Percentiles rank a stretch among this genome's conserved stretches.
phyloP scores from a whole-genome alignment of 371 early-diverging fungal species.

The Encephalitozoon hellem region DNA sequence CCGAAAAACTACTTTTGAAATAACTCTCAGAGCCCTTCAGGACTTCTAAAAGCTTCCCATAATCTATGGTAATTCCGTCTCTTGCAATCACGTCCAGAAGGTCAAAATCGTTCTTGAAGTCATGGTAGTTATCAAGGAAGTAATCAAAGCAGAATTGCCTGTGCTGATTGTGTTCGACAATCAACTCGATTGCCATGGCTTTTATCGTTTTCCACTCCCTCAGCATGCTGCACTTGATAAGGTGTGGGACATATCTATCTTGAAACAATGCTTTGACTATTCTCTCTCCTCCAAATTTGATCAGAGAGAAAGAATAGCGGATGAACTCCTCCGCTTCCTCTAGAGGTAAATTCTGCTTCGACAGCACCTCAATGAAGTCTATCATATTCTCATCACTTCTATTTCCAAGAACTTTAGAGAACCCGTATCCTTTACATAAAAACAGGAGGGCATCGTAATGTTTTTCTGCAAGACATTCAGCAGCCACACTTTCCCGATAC shows the following conservation, averaged over 20 bases:
- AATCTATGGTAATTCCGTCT: background rate
- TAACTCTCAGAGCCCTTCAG: background rate
- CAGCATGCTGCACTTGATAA: background rate
- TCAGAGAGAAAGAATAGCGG: background rate
- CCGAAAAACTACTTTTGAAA: background rate
- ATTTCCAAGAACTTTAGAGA: background rate
- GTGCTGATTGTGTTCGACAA: background rate
- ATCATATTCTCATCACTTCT: background rate
- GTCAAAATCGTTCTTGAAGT: conserved; percentile 11
- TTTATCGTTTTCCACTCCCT: background rate
- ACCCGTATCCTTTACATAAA: background rate
- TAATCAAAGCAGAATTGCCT: conserved; percentile 9
- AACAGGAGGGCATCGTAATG: background rate
- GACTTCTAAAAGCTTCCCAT: background rate
- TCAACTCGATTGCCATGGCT: background rate
- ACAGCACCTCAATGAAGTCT: background rate
- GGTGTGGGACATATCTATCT: background rate
- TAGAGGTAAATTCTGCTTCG: background rate
- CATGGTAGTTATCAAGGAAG: background rate
- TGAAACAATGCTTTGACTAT: background rate
- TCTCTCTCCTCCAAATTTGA: background rate
- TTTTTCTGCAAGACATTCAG: conserved; percentile 1
- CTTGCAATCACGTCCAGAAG: background rate
- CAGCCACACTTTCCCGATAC: background rate
- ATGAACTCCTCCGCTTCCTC: background rate